Evolutionary conservation across 495 filamentous ascomycete species (phyloP).

Genomic region (Aspergillus sclerotiicarbonarius): DNA sequence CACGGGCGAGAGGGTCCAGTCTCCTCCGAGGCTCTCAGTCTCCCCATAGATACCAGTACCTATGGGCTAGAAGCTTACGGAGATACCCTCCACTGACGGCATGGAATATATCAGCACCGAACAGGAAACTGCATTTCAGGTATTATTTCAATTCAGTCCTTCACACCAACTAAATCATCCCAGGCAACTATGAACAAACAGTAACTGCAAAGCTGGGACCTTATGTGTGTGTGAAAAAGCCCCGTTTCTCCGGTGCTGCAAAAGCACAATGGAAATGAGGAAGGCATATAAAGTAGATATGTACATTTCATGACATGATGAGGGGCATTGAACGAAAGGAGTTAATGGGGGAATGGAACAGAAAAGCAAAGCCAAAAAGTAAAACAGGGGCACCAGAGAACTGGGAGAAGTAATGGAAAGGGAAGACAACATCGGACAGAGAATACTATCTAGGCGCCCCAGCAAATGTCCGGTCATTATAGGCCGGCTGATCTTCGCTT

Average conservation of each 20-base stretch:
- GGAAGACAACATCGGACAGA: neutral
- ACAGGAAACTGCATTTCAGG: neutral
- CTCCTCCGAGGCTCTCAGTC: neutral
- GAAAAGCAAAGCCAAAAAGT: constrained; percentile 12
- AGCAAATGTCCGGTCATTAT: neutral
- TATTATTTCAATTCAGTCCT: neutral
- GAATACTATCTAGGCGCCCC: neutral
- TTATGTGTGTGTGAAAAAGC: neutral
- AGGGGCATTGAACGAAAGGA: constrained; percentile 20
- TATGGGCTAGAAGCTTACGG: no score
- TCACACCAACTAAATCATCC: constrained; percentile 27
- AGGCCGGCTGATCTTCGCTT: neutral
- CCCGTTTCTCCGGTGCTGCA: neutral
- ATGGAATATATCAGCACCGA: no score
- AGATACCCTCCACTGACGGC: no score
- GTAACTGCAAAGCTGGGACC: constrained; percentile 14
- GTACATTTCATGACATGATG: constrained; percentile 42
- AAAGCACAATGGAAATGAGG: neutral
- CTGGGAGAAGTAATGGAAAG: neutral
- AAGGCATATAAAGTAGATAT: constrained; percentile 26
- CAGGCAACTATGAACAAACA: constrained; percentile 33
- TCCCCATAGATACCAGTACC: neutral
- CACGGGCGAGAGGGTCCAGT: neutral
- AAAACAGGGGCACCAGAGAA: constrained; percentile 6
- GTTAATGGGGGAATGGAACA: constrained; percentile 14